These are phyloP conservation scores for Saturnispora sanitii DNA, from an alignment of 805 yeast species.

Conservation along the genomic window DNA sequence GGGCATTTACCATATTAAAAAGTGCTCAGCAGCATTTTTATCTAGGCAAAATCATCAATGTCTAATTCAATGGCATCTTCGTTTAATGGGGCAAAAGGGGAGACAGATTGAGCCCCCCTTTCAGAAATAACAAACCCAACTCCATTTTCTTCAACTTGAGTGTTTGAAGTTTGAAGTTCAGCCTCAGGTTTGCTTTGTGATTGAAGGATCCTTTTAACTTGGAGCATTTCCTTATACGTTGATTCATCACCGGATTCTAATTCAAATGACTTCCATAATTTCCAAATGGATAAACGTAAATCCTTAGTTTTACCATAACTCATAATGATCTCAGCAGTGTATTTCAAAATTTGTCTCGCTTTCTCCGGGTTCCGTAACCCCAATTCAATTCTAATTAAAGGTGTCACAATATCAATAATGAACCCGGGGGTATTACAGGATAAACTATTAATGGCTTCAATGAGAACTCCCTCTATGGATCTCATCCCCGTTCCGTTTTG, in stretches of 20 bases:
- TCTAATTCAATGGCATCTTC: slow-evolving; percentile 58
- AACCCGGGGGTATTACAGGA: slow-evolving; percentile 23
- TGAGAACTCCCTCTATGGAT: slow-evolving; percentile 37
- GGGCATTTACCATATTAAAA: neutral
- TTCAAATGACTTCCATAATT: slow-evolving; percentile 67
- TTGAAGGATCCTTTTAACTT: slow-evolving; percentile 38
- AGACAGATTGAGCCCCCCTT: slow-evolving; percentile 14
- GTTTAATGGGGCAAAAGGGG: slow-evolving; percentile 24
- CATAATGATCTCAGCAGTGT: slow-evolving; percentile 37
- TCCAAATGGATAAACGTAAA: slow-evolving; percentile 40
- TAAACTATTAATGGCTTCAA: slow-evolving; percentile 35
- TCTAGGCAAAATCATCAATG: slow-evolving; percentile 16
- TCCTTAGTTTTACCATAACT: slow-evolving; percentile 23
- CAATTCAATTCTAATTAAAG: slow-evolving; percentile 52
- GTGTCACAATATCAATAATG: slow-evolving; percentile 34
- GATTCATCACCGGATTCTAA: slow-evolving; percentile 58
- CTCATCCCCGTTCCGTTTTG: slow-evolving; percentile 25
- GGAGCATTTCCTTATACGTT: slow-evolving; percentile 64
- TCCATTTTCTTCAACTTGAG: slow-evolving; percentile 18
- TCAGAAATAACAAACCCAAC: slow-evolving; percentile 41
- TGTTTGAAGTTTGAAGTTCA: slow-evolving; percentile 14
- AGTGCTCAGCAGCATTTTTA: neutral
- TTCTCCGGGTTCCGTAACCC: slow-evolving; percentile 42
- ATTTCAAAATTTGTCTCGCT: slow-evolving; percentile 53
- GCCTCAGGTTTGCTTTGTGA: slow-evolving; percentile 16